These are phyloP conservation scores for Malus orientalis DNA, from an alignment of 306 rosid species.

Conservation along the genomic window DNA sequence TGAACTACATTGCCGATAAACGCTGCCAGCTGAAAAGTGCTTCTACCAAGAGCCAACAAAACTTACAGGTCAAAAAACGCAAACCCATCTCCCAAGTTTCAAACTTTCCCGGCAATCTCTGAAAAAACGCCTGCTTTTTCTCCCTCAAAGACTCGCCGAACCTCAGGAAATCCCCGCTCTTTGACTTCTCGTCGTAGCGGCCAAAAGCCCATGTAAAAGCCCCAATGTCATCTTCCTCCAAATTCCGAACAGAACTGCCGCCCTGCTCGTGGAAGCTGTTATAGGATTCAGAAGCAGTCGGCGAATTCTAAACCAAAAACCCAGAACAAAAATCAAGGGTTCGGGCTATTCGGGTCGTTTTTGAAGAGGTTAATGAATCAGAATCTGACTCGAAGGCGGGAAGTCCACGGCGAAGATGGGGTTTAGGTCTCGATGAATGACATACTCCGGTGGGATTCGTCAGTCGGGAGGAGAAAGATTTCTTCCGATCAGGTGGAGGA, in stretches of 20 bases:
- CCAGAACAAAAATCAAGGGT: constrained; percentile 24
- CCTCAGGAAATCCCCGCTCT: constrained; percentile 55
- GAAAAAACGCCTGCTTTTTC: constrained; percentile 58
- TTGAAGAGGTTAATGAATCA: constrained; percentile 40
- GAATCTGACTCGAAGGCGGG: constrained; percentile 23
- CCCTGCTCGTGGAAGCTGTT: constrained; percentile 78
- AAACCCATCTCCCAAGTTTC: constrained; percentile 19
- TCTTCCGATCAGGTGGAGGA: not conserved
- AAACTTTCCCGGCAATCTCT: constrained; percentile 21
- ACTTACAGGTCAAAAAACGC: constrained; percentile 17
- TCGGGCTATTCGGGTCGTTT: constrained; percentile 59
- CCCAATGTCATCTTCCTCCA: constrained; percentile 62
- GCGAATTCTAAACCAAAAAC: constrained; percentile 28
- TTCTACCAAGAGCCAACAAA: constrained; percentile 11
- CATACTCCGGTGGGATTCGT: constrained; percentile 35
- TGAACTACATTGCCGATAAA: constrained; percentile 27
- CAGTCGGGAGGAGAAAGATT: constrained; percentile 12
- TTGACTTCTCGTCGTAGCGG: constrained; percentile 36
- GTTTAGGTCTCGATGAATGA: constrained; percentile 28
- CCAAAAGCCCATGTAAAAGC: constrained; percentile 35
- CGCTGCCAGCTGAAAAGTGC: constrained; percentile 15
- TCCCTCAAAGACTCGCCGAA: constrained; percentile 54
- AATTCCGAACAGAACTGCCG: constrained; percentile 62
- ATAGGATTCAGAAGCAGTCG: constrained; percentile 63
- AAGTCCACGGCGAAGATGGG: constrained; percentile 9